These are phyloP conservation scores for Angomonas ambiguus DNA, from an alignment of 208 protist genomes.

Conservation along the genomic window DNA sequence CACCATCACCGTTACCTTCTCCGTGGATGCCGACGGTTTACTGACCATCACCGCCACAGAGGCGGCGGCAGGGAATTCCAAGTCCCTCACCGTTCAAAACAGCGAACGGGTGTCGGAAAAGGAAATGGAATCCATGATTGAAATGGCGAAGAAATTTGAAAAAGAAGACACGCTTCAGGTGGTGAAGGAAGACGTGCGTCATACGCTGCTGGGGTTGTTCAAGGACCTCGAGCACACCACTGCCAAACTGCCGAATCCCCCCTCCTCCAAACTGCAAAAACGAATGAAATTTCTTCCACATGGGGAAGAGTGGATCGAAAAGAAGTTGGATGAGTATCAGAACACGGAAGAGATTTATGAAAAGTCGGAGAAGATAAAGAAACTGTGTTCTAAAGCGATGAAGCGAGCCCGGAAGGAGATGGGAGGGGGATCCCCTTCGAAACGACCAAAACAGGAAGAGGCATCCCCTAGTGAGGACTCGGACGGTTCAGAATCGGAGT, in stretches of 20 bases:
- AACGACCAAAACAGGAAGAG: constrained; percentile 5
- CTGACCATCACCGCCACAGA: constrained; percentile 96
- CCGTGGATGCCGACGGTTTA: constrained; percentile 98
- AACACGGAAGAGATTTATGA: constrained; percentile 30
- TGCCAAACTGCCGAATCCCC: constrained; percentile 23
- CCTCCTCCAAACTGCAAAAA: constrained; percentile 50
- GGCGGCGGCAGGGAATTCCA: constrained; percentile 83
- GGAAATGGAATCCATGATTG: constrained; percentile 64
- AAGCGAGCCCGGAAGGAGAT: constrained; percentile 16
- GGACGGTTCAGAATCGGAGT: too few relatives aligned
- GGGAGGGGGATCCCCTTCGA: neutral
- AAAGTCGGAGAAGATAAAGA: constrained; percentile 53
- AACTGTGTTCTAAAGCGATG: constrained; percentile 23
- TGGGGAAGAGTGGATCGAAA: constrained; percentile 47
- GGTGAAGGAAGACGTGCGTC: constrained; percentile 18
- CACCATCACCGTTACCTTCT: constrained; percentile 97
- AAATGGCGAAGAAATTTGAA: constrained; percentile 32
- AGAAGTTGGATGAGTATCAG: constrained; percentile 44
- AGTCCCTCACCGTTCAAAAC: constrained; percentile 94
- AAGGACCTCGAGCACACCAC: constrained; percentile 32
- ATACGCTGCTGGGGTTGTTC: constrained; percentile 30
- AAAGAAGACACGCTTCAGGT: constrained; percentile 33
- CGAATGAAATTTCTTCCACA: constrained; percentile 51
- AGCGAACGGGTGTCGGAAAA: constrained; percentile 55
- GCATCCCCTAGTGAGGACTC: constrained; percentile 7